Conservation (phyloP, 768 basidiomycete genomes). For the Scleroderma citrinum region DNA sequence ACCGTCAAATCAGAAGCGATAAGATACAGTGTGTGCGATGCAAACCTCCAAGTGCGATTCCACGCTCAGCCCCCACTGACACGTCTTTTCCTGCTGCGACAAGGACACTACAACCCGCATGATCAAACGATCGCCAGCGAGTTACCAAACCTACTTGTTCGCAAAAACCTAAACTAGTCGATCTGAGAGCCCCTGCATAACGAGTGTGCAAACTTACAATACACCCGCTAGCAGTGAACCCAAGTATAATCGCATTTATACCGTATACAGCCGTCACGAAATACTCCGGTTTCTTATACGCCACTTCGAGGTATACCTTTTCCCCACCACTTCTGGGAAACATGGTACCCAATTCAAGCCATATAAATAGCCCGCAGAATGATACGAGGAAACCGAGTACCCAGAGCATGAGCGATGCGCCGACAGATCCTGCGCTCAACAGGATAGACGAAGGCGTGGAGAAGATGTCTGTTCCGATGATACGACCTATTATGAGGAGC, state of each 20-base stretch:
- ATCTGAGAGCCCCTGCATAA: not conserved
- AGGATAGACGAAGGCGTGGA: conserved; percentile 58
- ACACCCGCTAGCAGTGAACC: conserved; percentile 40
- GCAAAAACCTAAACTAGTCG: conserved; percentile 24
- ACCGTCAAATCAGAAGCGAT: not conserved
- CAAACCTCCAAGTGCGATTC: conserved; percentile 52
- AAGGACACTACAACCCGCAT: conserved; percentile 35
- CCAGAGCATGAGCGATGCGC: conserved; percentile 62
- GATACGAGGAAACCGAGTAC: conserved; percentile 54
- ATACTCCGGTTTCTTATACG: conserved; percentile 42
- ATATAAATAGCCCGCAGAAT: conserved; percentile 54
- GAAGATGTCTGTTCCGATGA: conserved; percentile 64
- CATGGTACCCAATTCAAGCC: conserved; percentile 62
- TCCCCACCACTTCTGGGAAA: conserved; percentile 57
- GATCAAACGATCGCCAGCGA: not conserved
- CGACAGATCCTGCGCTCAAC: conserved; percentile 50
- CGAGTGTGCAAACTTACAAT: conserved; percentile 33
- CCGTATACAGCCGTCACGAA: conserved; percentile 46
- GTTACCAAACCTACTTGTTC: conserved; percentile 23
- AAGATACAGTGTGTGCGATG: not conserved
- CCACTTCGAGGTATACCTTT: conserved; percentile 56
- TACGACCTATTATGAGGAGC: conserved; percentile 49
- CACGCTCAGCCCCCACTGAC: conserved; percentile 47
- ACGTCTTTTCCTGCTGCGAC: conserved; percentile 36
- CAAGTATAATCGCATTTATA: conserved; percentile 39